phyloP scores from a whole-genome alignment of 2,329 filamentous ascomycete genomes.

The Sclerotinia glacialis region DNA sequence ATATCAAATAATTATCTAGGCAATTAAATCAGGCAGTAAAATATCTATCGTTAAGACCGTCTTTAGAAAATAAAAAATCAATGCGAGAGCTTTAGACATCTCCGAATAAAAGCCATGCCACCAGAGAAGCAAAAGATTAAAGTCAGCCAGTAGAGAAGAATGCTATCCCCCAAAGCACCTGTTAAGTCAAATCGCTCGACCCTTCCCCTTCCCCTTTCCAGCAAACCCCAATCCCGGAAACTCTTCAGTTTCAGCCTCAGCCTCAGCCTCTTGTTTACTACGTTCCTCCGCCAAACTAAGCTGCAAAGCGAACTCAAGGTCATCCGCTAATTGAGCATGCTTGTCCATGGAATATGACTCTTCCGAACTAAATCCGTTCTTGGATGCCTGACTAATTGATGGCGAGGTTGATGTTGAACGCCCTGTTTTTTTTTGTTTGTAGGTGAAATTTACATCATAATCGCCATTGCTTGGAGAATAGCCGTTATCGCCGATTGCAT shows the following conservation, averaged over 20 bases:
- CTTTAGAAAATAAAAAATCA: not conserved
- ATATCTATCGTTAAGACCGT: not conserved
- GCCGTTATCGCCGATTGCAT: constrained; percentile 44
- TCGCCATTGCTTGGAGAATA: constrained; percentile 49
- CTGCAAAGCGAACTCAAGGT: constrained; percentile 58
- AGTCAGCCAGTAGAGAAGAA: not conserved
- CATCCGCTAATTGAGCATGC: constrained; percentile 43
- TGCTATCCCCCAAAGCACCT: not conserved
- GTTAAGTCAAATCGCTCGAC: constrained; percentile 11
- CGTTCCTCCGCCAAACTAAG: constrained; percentile 58
- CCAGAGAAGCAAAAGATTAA: not conserved
- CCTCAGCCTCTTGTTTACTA: constrained; percentile 29
- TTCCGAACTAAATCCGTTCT: constrained; percentile 21
- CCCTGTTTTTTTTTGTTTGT: constrained; percentile 48
- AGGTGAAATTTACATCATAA: constrained; percentile 52
- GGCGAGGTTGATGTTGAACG: constrained; percentile 41
- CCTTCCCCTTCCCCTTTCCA: constrained; percentile 18
- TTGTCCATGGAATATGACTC: not conserved
- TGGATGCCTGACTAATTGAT: constrained; percentile 39
- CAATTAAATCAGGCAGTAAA: not conserved
- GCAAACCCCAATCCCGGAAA: not conserved
- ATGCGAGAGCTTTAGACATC: not conserved
- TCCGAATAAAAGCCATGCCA: not conserved
- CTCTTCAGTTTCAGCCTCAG: not conserved
- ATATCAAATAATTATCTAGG: not conserved